A percentile compares a stretch with the other conserved stretches of the same genome.
Evolutionary conservation across 441 rosid species (phyloP).

Genomic region (Populus hybrid): DNA sequence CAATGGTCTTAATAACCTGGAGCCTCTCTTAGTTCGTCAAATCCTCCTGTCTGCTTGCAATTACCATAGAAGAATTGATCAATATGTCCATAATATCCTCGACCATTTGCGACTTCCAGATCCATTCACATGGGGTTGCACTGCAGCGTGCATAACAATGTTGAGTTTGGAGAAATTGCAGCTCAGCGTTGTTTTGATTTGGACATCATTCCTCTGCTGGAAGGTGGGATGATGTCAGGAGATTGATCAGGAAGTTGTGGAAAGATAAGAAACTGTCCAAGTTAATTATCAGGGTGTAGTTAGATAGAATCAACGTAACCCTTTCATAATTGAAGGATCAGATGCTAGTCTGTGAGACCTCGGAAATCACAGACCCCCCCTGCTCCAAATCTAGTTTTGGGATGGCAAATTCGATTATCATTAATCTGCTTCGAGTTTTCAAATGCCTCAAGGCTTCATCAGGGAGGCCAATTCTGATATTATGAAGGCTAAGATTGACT

Average conservation of each 20-base stretch:
- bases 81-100: conserved; percentile 43
- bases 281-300: conserved; percentile 21
- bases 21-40: conserved; percentile 42
- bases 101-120: conserved; percentile 24
- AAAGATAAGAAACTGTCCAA: conserved; percentile 14
- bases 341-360: neutral
- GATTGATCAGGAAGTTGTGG: conserved; percentile 16
- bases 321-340: neutral
- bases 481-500: neutral
- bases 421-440: neutral
- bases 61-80: conserved; percentile 35
- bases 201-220: conserved; percentile 68
- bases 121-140: conserved; percentile 61
- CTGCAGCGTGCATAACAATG: conserved; percentile 66
- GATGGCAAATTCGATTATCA: neutral
- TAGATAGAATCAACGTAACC: conserved; percentile 40
- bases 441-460: neutral
- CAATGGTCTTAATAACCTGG: conserved; percentile 32
- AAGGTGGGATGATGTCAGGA: conserved; percentile 44
- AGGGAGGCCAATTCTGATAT: neutral
- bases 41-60: conserved; percentile 31
- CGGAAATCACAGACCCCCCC: neutral
- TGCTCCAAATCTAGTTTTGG: neutral
- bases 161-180: conserved; percentile 67
- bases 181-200: conserved; percentile 57